Base-by-base conservation (phyloP, 2,329 filamentous ascomycete species). In the Juglanconis sp. region DNA sequence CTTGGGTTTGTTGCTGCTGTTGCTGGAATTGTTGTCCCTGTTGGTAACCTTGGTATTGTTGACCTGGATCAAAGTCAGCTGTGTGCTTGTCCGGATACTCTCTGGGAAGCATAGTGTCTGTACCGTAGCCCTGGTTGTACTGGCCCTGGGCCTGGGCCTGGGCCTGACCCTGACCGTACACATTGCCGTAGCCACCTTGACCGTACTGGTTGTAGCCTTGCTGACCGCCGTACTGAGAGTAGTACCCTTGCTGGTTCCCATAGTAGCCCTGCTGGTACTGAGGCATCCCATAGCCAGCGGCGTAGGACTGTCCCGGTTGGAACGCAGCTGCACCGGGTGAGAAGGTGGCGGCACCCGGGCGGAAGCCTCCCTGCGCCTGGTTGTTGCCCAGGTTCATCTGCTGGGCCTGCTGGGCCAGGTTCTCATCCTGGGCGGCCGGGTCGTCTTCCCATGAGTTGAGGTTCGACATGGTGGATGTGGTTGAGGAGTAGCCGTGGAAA, bases 361-460 rank as follows among this genome's bases (percentile, higher is more conserved):
- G 82, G 80, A 92, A 92, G 65, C 78, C 76, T 61, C 76, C 78
- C 61, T 73, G 73, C 65, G 71, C 74, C 65, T 72, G 75, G 56
- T 80, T 79, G 73, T 73, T 73, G 73, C 89, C 90, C 70, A 93
- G 73, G 74, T 92, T 91, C 74, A 92, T 83, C 73, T 89, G 87
- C 69, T 89, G 85, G 42, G 90, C 79, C 80, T 93, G 90, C 69
- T 87, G 87, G 64, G 90, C 85, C 75, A 96, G 86, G 73, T 85
- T 85, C 69, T 91, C 89, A 69, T 93, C 89, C 80, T 91, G 88
- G 65, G 86, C 87, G 58, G 88, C 81, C 70, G 88, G 87, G 71
- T 93, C 91, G 71, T 96, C 92, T 79, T 98, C 93, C 91, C 95
- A 98, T 64, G 92, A 96, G 76, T 96, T 92, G 70, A 92, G 90